Evolutionary conservation across 495 filamentous ascomycete genomes (phyloP).

Genomic region (Neurospora sp.): DNA sequence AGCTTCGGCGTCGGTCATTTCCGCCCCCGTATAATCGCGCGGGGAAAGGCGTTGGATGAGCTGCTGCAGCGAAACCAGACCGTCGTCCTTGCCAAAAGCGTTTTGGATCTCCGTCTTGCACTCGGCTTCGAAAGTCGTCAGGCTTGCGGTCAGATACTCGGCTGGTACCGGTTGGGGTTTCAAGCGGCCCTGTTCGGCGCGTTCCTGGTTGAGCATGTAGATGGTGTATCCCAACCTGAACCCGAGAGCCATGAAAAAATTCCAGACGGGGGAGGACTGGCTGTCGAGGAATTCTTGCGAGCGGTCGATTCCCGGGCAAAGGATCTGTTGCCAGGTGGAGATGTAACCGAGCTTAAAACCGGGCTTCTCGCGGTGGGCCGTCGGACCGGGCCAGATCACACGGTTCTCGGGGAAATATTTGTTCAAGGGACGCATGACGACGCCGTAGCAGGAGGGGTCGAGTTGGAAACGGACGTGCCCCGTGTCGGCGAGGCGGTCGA

Average conservation of each 20-base stretch:
- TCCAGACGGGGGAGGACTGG: not conserved
- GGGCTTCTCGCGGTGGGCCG: not conserved
- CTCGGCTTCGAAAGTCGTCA: not conserved
- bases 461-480: slow-evolving; percentile 13
- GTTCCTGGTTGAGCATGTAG: not conserved
- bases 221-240: slow-evolving; percentile 19
- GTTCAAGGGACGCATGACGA: slow-evolving; percentile 9
- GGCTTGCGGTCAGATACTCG: not conserved
- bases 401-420: slow-evolving; percentile 19
- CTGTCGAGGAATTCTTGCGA: not conserved
- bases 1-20: not conserved
- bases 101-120: not conserved
- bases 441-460: slow-evolving; percentile 16
- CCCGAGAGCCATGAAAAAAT: slow-evolving; percentile 16
- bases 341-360: not conserved
- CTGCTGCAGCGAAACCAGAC: not conserved
- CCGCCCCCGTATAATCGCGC: not conserved
- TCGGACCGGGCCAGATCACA: slow-evolving; percentile 1
- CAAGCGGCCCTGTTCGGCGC: not conserved
- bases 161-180: not conserved
- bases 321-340: slow-evolving; percentile 1
- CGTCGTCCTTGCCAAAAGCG: not conserved
- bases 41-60: slow-evolving; percentile 1
- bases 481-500: slow-evolving; percentile 12
- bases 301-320: not conserved